Percentiles rank a stretch among this genome's conserved stretches.
phyloP scores from a whole-genome alignment of 2,329 filamentous ascomycete genomes.

The Ciborinia camelliae region DNA sequence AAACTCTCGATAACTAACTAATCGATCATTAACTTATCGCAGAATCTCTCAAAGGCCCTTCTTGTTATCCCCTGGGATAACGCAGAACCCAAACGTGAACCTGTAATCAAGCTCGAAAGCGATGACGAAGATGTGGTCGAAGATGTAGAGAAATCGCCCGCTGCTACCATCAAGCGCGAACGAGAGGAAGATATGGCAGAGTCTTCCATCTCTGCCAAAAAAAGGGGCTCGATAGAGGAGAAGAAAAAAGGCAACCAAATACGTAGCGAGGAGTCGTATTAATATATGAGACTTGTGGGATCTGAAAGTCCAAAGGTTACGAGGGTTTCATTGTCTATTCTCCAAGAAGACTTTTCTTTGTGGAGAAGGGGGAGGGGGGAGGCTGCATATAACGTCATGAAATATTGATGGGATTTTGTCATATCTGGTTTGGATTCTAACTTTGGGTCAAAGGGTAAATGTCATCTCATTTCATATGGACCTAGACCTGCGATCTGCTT shows the following conservation, averaged over 20 bases:
- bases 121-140: background rate
- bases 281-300: background rate
- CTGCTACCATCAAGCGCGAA: background rate
- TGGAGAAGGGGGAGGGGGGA: background rate
- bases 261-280: background rate
- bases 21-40: background rate
- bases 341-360: background rate
- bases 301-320: background rate
- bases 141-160: no score
- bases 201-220: background rate
- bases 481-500: background rate
- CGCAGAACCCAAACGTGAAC: background rate
- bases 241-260: background rate
- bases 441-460: background rate
- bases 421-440: background rate
- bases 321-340: background rate
- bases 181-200: background rate
- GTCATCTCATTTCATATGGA: background rate
- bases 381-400: no score
- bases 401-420: background rate
- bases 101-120: background rate
- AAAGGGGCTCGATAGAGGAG: no score
- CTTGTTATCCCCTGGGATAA: background rate
- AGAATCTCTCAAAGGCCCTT: background rate
- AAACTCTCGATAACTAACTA: background rate